Evolutionary conservation across 257 asterid species (phyloP), one percentile per base, ranked within the genome.

Genomic region (Cinchona pubescens): DNA sequence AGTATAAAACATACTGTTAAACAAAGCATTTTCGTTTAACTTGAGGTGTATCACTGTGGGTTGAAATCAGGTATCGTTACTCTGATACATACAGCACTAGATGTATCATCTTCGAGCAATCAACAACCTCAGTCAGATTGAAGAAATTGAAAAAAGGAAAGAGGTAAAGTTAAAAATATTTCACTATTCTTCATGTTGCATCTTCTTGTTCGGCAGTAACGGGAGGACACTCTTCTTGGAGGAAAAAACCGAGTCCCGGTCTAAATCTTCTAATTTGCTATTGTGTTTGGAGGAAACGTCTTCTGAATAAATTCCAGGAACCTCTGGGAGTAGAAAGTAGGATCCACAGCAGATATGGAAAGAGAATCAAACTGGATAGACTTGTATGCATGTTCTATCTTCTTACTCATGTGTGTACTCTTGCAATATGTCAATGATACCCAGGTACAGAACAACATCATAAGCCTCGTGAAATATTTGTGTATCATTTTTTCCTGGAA

Each of bases 381-480:
- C 76, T 95, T 92, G 76, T 89, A 92, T 45, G 96, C 90, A 27
- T 88, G 99, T 38, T 95, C 98, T 1, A 92, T 77, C 96, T 90
- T 95, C 87, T 95, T 95, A 67, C 82, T 81, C 34, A 95, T 81
- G 83, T 95, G n/a, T 90, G 89, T 95, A 92, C 76, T 95, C 98
- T 86, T 95, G 99, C 86, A 95, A 80, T 82, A 95, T 95, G 87
- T 95, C 98, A 32, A 95, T 92, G 51, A 95, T 90, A 56, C 99
- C 98, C 73, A 95, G 84, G 82, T 95, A 95, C 29, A 95, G 70
- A 61, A 95, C 98, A 2, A 92, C 97, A 48, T 95, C 99, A 19
- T 94, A 92, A 73, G 85, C 97, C 83, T 92, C 96, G n/a, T 86
- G 96, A 78, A 92, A 92, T 74, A 92, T 71, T 76, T 80, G 89